Conservation (phyloP, 1,284 basidiomycete species). For the Cryptococcus amylolentus region DNA sequence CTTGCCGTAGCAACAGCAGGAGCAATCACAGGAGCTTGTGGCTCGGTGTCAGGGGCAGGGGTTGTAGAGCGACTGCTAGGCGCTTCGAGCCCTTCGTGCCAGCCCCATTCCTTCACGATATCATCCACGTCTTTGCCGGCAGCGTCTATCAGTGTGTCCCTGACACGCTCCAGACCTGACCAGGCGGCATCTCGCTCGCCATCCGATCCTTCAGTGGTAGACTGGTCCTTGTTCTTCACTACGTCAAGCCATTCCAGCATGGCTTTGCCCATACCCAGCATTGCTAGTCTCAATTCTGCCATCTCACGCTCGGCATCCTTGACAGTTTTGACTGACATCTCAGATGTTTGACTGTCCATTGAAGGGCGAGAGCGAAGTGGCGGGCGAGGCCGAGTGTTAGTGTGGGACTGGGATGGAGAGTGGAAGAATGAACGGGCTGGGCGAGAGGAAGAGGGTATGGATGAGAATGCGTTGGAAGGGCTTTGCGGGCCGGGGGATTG, state of each 20-base stretch:
- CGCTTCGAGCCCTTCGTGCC: constrained; percentile 42
- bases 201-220: background rate
- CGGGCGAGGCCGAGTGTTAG: constrained; percentile 4
- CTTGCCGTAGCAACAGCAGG: background rate
- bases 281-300: constrained; percentile 43
- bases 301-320: constrained; percentile 44
- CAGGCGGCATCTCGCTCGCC: constrained; percentile 15
- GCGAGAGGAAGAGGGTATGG: constrained; percentile 29
- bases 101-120: constrained; percentile 44
- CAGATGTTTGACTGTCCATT: constrained; percentile 21
- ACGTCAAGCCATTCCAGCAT: constrained; percentile 41
- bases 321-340: constrained; percentile 19
- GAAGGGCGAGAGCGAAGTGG: constrained; percentile 10
- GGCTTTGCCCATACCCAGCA: constrained; percentile 48
- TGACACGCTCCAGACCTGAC: constrained; percentile 32
- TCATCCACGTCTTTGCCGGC: constrained; percentile 39
- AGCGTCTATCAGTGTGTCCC: constrained; percentile 38
- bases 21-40: background rate
- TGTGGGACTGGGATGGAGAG: background rate
- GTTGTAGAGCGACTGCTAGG: constrained; percentile 20
- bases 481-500: constrained; percentile 17
- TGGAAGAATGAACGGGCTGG: constrained; percentile 20
- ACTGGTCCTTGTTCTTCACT: constrained; percentile 6
- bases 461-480: constrained; percentile 22
- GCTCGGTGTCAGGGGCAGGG: constrained; percentile 5